phyloP scores from a whole-genome alignment of 2,329 filamentous ascomycete genomes.

The Botrytis sinoallii region DNA sequence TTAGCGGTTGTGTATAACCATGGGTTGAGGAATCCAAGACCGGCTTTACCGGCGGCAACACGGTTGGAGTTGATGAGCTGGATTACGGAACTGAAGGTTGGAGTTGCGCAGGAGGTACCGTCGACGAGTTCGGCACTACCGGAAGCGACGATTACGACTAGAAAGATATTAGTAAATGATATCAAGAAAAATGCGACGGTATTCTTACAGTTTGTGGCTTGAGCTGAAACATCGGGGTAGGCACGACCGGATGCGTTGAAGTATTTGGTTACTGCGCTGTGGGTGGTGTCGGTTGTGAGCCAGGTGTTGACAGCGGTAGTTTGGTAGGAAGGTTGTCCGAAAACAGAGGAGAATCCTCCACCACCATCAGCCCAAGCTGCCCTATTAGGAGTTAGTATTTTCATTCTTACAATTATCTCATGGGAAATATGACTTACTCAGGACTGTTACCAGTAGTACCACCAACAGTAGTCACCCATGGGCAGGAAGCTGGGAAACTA shows the following conservation, averaged over 20 bases:
- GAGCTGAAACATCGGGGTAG: conserved; percentile 51
- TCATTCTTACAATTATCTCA: background rate
- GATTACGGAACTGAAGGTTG: conserved; percentile 56
- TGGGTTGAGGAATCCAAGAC: conserved; percentile 46
- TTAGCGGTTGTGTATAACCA: conserved; percentile 42
- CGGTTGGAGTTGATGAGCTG: conserved; percentile 61
- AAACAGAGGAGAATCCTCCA: conserved; percentile 45
- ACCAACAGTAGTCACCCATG: conserved; percentile 51
- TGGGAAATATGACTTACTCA: conserved; percentile 22
- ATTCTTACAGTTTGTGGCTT: conserved; percentile 51
- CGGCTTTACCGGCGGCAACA: conserved; percentile 47
- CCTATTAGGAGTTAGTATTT: conserved; percentile 8
- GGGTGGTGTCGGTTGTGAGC: conserved; percentile 47
- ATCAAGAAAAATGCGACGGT: background rate
- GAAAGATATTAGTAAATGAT: background rate
- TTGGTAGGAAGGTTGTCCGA: conserved; percentile 45
- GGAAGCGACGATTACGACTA: conserved; percentile 40
- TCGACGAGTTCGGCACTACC: conserved; percentile 41
- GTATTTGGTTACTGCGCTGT: conserved; percentile 44
- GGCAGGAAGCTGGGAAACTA: conserved; percentile 48
- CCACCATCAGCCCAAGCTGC: conserved; percentile 37
- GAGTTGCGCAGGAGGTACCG: conserved; percentile 54
- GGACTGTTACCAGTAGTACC: conserved; percentile 33
- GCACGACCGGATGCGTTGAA: conserved; percentile 49
- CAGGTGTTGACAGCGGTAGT: conserved; percentile 42